A percentile compares a stretch with the other conserved stretches of the same genome.
phyloP scores from a whole-genome alignment of 352 stramenopile species.

The Globisporangium recalcitrans region DNA sequence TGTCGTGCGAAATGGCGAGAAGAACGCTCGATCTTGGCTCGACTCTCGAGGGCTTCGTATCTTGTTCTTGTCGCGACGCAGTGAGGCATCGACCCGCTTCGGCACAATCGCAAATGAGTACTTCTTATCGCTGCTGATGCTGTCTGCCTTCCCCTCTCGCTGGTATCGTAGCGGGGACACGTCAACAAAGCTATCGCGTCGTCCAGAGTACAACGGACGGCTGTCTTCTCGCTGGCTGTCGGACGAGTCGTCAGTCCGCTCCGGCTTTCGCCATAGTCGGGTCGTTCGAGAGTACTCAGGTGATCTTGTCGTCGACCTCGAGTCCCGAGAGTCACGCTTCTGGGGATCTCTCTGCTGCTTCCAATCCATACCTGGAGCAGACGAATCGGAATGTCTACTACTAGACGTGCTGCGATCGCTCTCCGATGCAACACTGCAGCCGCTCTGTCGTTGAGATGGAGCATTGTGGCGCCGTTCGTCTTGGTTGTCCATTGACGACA shows the following conservation, averaged over 20 bases:
- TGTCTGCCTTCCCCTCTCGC: neutral
- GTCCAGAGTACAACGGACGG: neutral
- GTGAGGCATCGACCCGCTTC: neutral
- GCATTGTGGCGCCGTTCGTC: neutral
- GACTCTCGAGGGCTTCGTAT: neutral
- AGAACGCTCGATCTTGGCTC: neutral
- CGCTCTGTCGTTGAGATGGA: neutral
- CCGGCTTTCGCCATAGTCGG: neutral
- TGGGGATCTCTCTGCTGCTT: neutral
- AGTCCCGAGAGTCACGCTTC: neutral
- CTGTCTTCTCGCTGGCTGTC: slow-evolving; percentile 4
- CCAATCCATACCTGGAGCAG: neutral
- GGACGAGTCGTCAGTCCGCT: neutral
- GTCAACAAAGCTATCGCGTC: slow-evolving; percentile 1
- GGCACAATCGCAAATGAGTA: neutral
- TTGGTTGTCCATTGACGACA: neutral
- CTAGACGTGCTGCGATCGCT: neutral
- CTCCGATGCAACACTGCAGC: neutral
- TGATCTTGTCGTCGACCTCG: neutral
- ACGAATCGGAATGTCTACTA: neutral
- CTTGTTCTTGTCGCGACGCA: neutral
- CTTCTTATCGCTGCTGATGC: neutral
- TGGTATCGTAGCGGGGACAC: slow-evolving; percentile 2
- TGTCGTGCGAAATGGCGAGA: slow-evolving; percentile 5
- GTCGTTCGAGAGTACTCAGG: neutral